Evolutionary conservation across 108 stramenopile genomes (phyloP), one percentile per base, ranked within the genome.

Genomic region (Pseudonitzschia multistriata): DNA sequence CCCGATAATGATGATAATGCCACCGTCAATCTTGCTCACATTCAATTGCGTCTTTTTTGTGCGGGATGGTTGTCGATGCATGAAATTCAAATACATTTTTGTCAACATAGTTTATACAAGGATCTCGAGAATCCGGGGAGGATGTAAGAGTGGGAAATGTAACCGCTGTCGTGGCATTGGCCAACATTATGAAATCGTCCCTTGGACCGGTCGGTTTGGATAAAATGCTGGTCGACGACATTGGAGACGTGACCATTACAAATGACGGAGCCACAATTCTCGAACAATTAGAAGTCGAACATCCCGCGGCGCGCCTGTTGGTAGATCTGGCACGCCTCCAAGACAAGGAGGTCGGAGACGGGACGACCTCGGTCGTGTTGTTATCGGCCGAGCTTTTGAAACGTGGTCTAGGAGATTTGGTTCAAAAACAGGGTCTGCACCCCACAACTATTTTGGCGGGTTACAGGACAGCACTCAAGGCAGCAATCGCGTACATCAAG

Each of bases 231-330:
- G 98, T 97, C 50, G 97, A 97, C 70, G 94, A 95, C 66, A 95
- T 98, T 47, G 99, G 99, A 29, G 99, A 99, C 79, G 98, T 99
- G 31, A 96, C 95, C 40, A 99, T 99, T 67, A 99, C 99, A 55
- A 99, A 99, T 71, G 99, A 99, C 71, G 99, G 99, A 0, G 99
- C 99, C 11, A 99, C 99, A 27, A 99, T 99, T 68, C 76, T 99
- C 66, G 85, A 95, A 74, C 96, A 94, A 57, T 81, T 99, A 33
- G 96, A 98, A 59, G 98, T 99, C 35, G 98, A 99, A 73, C 99
- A 99, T 77, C 99, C 99, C 49, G 99, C 98, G 7, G 99, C 97
- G n/a, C 95, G 98, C 61, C 92, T 99, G 6, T 72, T 99, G 40
- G 99, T 99, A 19, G 99, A 99, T 79, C 79, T 99, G 53, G 97